These are phyloP conservation scores for Trichoderma arundinaceum DNA, from an alignment of 2,329 filamentous ascomycete genomes.

Conservation along the genomic window DNA sequence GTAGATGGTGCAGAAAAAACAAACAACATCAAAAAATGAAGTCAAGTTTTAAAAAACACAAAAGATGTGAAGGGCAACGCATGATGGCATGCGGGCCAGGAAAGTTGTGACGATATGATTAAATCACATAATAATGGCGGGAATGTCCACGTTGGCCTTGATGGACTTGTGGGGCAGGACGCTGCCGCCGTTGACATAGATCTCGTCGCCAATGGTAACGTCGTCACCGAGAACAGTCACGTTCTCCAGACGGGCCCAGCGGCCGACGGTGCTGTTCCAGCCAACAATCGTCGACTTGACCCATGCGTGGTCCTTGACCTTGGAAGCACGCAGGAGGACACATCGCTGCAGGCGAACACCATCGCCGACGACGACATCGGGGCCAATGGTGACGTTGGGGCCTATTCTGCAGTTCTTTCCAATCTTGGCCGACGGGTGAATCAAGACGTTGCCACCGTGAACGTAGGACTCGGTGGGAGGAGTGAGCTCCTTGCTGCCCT, in stretches of 20 bases:
- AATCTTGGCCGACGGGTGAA: constrained; percentile 92
- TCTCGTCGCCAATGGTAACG: constrained; percentile 95
- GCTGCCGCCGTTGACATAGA: constrained; percentile 97
- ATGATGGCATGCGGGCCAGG: constrained; percentile 8
- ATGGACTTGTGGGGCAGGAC: constrained; percentile 98
- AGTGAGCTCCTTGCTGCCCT: constrained; percentile 81
- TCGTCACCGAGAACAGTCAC: constrained; percentile 98
- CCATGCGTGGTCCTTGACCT: constrained; percentile 99
- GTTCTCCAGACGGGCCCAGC: constrained; percentile 96
- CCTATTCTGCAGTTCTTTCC: constrained; percentile 98
- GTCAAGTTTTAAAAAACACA: constrained; percentile 18
- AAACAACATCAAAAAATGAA: not conserved
- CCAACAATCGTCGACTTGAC: constrained; percentile 98
- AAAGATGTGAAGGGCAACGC: not conserved
- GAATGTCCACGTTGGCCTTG: constrained; percentile 92
- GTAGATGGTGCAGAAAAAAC: constrained; percentile 13
- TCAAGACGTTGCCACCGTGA: constrained; percentile 92
- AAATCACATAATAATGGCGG: constrained; percentile 70
- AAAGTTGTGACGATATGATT: constrained; percentile 3
- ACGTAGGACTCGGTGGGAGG: constrained; percentile 78
- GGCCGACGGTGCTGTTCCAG: constrained; percentile 95
- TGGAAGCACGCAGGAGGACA: constrained; percentile 85
- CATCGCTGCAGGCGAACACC: constrained; percentile 93
- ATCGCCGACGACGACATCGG: constrained; percentile 89
- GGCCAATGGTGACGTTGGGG: constrained; percentile 94